These are phyloP conservation scores for Karstenula rhodostoma DNA, from an alignment of 2,329 filamentous ascomycete species.

Conservation along the genomic window DNA sequence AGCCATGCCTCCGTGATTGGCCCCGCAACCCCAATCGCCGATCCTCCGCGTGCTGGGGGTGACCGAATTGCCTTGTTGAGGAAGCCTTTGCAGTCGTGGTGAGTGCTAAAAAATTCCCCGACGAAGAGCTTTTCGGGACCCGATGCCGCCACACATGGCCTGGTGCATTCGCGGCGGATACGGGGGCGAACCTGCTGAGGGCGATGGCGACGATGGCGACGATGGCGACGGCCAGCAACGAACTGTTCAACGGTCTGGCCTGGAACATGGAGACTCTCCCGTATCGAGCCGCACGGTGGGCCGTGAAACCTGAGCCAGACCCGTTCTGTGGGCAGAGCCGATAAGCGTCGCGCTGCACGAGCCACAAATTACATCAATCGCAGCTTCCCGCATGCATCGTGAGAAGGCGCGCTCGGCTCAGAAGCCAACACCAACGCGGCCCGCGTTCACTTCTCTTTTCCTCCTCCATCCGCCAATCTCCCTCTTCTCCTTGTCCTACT, in stretches of 20 bases:
- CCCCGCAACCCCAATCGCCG: slow-evolving; percentile 12
- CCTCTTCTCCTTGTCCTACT: slow-evolving; percentile 15
- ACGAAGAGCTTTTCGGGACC: neutral
- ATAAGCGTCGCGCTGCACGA: slow-evolving; percentile 35
- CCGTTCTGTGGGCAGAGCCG: slow-evolving; percentile 16
- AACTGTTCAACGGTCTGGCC: slow-evolving; percentile 4
- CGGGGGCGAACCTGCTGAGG: neutral
- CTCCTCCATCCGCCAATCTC: slow-evolving; percentile 20
- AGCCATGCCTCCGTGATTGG: neutral
- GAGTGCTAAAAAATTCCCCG: neutral
- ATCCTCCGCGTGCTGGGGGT: slow-evolving; percentile 7
- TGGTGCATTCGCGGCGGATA: neutral
- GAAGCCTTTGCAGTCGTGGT: neutral
- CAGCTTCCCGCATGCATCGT: slow-evolving; percentile 45
- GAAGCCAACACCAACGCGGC: slow-evolving; percentile 24
- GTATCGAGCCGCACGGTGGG: slow-evolving; percentile 3
- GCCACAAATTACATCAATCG: slow-evolving; percentile 41
- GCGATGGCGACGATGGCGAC: neutral
- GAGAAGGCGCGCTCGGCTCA: slow-evolving; percentile 29
- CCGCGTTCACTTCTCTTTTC: slow-evolving; percentile 15
- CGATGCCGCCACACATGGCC: neutral
- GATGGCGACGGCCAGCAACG: neutral
- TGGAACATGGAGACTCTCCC: neutral
- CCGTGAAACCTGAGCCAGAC: slow-evolving; percentile 17
- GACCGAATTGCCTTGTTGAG: slow-evolving; percentile 15